These are phyloP conservation scores for Macrophomina tecta DNA, from an alignment of 2,329 filamentous ascomycete genomes.

Conservation along the genomic window DNA sequence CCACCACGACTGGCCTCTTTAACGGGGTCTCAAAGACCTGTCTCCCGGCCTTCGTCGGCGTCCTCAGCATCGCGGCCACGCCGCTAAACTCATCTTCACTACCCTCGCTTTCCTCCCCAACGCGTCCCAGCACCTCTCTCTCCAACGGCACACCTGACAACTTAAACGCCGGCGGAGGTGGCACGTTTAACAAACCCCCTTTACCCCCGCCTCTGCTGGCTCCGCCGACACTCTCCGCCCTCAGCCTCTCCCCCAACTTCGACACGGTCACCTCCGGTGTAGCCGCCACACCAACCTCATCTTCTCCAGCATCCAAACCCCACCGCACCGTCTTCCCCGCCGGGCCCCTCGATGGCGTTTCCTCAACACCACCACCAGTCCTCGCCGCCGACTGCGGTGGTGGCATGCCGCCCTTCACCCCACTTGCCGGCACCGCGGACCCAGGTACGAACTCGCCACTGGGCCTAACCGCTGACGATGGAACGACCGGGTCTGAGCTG, in stretches of 20 bases:
- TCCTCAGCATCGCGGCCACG: conserved; percentile 21
- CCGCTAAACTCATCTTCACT: conserved; percentile 19
- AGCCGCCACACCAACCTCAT: neutral
- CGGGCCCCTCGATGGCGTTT: conserved; percentile 51
- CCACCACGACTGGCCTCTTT: conserved; percentile 28
- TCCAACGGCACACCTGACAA: neutral
- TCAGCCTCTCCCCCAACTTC: conserved; percentile 9
- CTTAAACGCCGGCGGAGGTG: neutral
- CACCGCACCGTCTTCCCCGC: conserved; percentile 34
- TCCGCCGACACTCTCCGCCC: neutral
- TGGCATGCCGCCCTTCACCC: neutral
- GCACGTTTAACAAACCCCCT: neutral
- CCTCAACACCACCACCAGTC: conserved; percentile 40
- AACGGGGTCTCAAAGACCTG: conserved; percentile 34
- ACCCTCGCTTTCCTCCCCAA: conserved; percentile 8
- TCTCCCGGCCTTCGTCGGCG: conserved; percentile 25
- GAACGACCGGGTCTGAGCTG: conserved; percentile 44
- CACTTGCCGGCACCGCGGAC: conserved; percentile 36
- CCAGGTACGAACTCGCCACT: conserved; percentile 35
- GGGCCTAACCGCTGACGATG: conserved; percentile 47
- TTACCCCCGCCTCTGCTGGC: neutral
- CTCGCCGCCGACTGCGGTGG: neutral
- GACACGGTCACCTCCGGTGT: conserved; percentile 3
- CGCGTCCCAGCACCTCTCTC: neutral
- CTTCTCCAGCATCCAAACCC: neutral